phyloP scores from a whole-genome alignment of 148 eudicot genomes.

The Euryodendron excelsum region DNA sequence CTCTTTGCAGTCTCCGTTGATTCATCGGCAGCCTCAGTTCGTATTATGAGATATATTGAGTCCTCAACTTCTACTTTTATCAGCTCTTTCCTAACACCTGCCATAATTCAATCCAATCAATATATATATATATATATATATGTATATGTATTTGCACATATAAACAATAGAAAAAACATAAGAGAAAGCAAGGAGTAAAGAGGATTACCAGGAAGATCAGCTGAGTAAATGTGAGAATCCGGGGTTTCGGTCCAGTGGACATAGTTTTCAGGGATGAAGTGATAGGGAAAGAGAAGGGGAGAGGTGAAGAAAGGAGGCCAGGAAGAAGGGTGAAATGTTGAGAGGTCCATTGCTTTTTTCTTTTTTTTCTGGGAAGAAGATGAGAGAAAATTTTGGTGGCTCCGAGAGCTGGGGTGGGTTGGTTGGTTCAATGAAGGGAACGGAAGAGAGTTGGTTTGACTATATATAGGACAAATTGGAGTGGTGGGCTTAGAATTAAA shows the following conservation, averaged over 20 bases:
- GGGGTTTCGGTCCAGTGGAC: constrained; percentile 76
- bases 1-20: constrained; percentile 29
- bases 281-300: constrained; percentile 37
- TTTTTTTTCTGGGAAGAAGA: not conserved
- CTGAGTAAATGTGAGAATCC: constrained; percentile 72
- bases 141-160: not conserved
- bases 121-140: no score
- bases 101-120: not conserved
- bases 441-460: not conserved
- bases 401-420: not conserved
- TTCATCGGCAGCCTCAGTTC: constrained; percentile 37
- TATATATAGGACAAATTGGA: constrained; percentile 15
- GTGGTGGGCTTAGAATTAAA: constrained; percentile 11
- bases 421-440: not conserved
- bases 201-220: constrained; percentile 54
- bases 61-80: constrained; percentile 77
- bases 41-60: constrained; percentile 59
- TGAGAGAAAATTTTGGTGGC: not conserved
- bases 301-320: constrained; percentile 35
- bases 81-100: constrained; percentile 70
- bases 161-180: not conserved
- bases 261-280: constrained; percentile 52
- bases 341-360: constrained; percentile 44
- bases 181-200: not conserved
- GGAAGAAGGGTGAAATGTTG: constrained; percentile 39